Conservation (phyloP, 2,329 filamentous ascomycete species). For the Phoma sp. region DNA sequence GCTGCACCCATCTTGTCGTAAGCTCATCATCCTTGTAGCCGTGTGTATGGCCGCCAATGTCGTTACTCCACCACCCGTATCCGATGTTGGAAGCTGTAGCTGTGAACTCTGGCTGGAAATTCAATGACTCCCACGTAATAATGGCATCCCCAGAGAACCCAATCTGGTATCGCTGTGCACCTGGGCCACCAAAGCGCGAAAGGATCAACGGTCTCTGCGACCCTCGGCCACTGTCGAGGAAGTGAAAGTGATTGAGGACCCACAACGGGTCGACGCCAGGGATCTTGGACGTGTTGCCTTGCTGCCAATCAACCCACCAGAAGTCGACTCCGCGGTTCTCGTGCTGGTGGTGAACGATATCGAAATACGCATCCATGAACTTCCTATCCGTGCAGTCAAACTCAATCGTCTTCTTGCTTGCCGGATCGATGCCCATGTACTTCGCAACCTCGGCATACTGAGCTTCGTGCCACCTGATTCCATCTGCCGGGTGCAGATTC, state of each 20-base stretch:
- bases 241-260: conserved; percentile 71
- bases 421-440: conserved; percentile 59
- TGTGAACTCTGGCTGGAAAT: conserved; percentile 72
- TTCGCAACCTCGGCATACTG: conserved; percentile 62
- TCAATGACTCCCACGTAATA: conserved; percentile 65
- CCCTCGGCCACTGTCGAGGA: conserved; percentile 58
- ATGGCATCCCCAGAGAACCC: conserved; percentile 69
- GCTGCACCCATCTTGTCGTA: conserved; percentile 66
- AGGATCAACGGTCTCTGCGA: conserved; percentile 60
- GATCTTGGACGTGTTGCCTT: conserved; percentile 62
- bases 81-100: conserved; percentile 71
- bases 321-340: conserved; percentile 66
- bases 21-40: conserved; percentile 66
- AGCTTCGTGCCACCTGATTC: conserved; percentile 64
- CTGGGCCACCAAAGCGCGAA: conserved; percentile 67
- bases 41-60: conserved; percentile 68
- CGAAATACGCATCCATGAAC: conserved; percentile 66
- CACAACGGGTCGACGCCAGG: conserved; percentile 68
- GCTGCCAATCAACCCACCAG: conserved; percentile 74
- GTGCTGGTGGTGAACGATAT: conserved; percentile 62
- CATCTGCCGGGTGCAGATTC: conserved; percentile 68
- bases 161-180: conserved; percentile 68
- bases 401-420: conserved; percentile 56
- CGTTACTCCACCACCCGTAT: conserved; percentile 73
- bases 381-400: conserved; percentile 63